Conservation (phyloP, 106 monocot genomes). For the Xerophyta viscosa region DNA sequence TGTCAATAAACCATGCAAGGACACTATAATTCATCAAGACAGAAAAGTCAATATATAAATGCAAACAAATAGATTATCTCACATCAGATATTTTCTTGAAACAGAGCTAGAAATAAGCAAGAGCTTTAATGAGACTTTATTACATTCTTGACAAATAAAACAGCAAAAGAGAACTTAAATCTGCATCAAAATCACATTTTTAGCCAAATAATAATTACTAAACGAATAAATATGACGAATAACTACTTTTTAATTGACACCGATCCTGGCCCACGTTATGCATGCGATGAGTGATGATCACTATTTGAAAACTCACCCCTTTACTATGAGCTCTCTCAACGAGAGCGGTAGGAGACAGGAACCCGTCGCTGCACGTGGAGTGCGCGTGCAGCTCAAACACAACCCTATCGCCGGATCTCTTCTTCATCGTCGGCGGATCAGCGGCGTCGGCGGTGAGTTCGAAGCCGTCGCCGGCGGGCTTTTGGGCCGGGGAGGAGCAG, state of each 20-base stretch:
- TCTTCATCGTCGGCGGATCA: neutral
- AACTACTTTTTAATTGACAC: neutral
- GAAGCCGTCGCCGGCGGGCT: too few species aligned
- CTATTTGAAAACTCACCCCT: constrained; percentile 15
- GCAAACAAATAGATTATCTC: too few species aligned
- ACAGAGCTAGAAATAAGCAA: too few species aligned
- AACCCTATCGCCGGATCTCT: constrained; percentile 4
- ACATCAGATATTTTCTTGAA: too few species aligned
- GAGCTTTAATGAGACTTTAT: too few species aligned
- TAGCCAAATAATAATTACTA: neutral
- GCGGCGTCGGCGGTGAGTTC: neutral
- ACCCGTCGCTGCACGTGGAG: constrained; percentile 44
- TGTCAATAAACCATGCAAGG: too few species aligned
- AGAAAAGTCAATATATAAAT: too few species aligned
- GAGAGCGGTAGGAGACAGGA: constrained; percentile 34
- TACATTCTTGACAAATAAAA: too few species aligned
- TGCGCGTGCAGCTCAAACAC: constrained; percentile 47
- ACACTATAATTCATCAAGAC: too few species aligned
- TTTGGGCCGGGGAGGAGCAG: too few species aligned
- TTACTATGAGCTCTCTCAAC: constrained; percentile 44
- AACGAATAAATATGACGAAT: neutral
- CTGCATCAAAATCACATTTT: neutral
- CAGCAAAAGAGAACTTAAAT: neutral
- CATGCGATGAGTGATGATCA: neutral
- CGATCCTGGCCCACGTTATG: too few species aligned